Evolutionary conservation across 805 yeast genomes (phyloP), one percentile per base, ranked within the genome.

Genomic region (Barnettozyma botsteinii): DNA sequence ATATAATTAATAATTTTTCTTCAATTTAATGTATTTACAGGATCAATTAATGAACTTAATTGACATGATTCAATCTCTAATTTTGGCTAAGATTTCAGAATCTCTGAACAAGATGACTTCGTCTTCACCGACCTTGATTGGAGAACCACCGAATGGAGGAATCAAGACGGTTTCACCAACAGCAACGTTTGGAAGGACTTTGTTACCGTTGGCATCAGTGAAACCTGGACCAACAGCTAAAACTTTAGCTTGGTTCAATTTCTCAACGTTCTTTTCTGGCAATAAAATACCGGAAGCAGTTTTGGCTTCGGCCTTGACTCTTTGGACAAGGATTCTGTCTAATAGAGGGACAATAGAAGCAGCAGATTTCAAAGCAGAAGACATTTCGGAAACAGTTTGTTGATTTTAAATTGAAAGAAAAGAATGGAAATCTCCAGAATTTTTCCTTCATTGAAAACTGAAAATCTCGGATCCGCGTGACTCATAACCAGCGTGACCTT

Each of bases 181-280:
- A 60, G 77, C 70, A 43, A 93, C 96, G 51, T 81, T 72, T 45
- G 89, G 80, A 39, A 79, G 72, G 41, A 86, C 72, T 49, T 79
- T 63, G 57, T 80, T 71, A 50, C 98, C 98, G 42, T 79, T 75
- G 43, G 75, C 68, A 67, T 84, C 83, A 44, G 81, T 68, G 60
- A 76, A 73, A 53, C 98, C 98, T 40, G 98, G 98, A 47, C 98
- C 98, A 49, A 89, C 87, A 43, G 98, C 91, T 50, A 91, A 67
- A 37, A 91, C 98, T 41, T 81, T 80, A 47, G 89, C 98, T 67
- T 87, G 85, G 73, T 85, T 85, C 60, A 88, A 77, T 70, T 91
- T 93, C 64, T 86, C 91, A 56, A 83, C 94, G 73, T 91, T 89
- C 75, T 88, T 88, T 69, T 89, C 97, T 47, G 98, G 98, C 52